Base-by-base conservation (phyloP, 2,329 filamentous ascomycete genomes). In the Cytospora chrysosperma region DNA sequence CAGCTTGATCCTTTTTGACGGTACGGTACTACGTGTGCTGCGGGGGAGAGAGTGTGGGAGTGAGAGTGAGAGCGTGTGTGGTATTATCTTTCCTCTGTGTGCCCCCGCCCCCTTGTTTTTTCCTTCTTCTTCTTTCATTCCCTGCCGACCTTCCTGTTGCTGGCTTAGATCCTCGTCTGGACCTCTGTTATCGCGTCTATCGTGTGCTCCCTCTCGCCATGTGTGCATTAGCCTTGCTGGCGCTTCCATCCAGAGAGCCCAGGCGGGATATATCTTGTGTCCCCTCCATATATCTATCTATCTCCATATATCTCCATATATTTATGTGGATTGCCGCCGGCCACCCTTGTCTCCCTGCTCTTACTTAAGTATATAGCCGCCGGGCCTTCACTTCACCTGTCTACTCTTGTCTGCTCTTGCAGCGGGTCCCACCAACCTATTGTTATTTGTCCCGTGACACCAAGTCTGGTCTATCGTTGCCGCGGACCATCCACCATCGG, bases 341-440 rank as follows among this genome's bases (percentile, higher is more conserved):
- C 30, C 56, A 50, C 40, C 21, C 52, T 37, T 52, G 34, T 40
- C 57, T 49, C 51, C 37, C 26, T 28, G 26, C 26, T 3, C 40
- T 27, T 27, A 59, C 57, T 50, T 51, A 15, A 43, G 50, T 64
- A 64, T 64, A 61, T 64, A 64, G 62, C 62, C 62, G 62, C 62
- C 62, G 47, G 34, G 27, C 56, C 32, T 56, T 32, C 21, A 34
- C 52, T 61, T 32, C 21, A 34, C 52, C 56, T 54, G 37, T 59
- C 32, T 34, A 15, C 32, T 34, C 59, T 49, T 49, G 17, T 21
- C 6, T 32, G n/a, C n/a, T 26, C 47, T 53, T 53, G 27, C 19
- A 40, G 32, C 19, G 50, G 32, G 52, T 52, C 51, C 55, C 55
- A 62, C 59, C 40, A 19, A 37, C 12, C 28, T 30, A 30, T 30